Percentiles rank a stretch among this genome's conserved stretches.
phyloP scores from a whole-genome alignment of 768 basidiomycete genomes.

The Lactarius hengduanensis region DNA sequence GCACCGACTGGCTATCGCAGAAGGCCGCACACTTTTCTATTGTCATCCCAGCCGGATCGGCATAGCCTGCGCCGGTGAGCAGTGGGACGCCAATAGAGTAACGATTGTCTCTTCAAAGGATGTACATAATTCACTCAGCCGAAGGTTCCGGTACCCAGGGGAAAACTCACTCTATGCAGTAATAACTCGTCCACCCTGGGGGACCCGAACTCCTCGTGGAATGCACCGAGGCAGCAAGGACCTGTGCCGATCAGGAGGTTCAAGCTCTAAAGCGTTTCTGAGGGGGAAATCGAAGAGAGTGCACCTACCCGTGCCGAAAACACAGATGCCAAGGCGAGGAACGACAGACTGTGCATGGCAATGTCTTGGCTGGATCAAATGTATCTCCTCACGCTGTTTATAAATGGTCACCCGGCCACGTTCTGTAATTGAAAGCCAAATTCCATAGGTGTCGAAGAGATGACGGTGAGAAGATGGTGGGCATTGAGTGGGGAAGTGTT shows the following conservation, averaged over 20 bases:
- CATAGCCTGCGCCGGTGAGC: slow-evolving; percentile 47
- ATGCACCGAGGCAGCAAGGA: not conserved
- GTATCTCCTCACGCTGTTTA: not conserved
- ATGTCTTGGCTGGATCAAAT: not conserved
- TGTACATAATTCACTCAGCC: not conserved
- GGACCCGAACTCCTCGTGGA: not conserved
- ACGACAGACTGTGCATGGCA: not conserved
- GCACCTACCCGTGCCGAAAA: not conserved
- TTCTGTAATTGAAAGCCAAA: not conserved
- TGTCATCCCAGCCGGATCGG: slow-evolving; percentile 57
- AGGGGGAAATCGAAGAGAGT: not conserved
- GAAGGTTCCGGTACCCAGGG: not conserved
- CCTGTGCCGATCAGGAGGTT: not conserved
- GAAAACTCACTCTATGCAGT: not conserved
- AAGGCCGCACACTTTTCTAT: slow-evolving; percentile 47
- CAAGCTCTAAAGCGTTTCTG: not conserved
- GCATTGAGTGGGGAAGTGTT: not conserved
- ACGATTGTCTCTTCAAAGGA: slow-evolving; percentile 2
- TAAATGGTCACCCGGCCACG: not conserved
- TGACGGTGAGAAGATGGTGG: not conserved
- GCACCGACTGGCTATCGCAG: slow-evolving; percentile 39
- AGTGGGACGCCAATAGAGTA: slow-evolving; percentile 34
- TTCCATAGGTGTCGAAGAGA: not conserved
- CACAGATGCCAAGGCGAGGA: not conserved
- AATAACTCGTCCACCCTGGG: not conserved